Evolutionary conservation across 2,329 filamentous ascomycete genomes (phyloP).

Genomic region (Furcasterigmium furcatum): DNA sequence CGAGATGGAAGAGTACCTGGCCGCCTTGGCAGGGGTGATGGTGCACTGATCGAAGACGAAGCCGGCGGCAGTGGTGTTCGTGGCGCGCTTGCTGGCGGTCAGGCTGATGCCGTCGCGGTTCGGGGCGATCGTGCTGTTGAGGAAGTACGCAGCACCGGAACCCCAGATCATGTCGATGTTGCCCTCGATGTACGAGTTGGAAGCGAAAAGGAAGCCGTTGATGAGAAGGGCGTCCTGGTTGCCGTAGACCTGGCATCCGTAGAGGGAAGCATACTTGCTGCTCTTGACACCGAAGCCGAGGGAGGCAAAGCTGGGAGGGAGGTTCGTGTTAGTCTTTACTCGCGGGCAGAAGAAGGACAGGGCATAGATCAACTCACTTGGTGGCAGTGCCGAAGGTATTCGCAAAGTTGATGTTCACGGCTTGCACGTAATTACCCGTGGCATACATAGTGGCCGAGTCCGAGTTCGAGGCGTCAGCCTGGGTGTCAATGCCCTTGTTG

Average conservation of each 20-base stretch:
- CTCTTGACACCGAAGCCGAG: conserved; percentile 36
- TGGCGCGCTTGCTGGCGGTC: conserved; percentile 32
- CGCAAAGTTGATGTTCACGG: conserved; percentile 34
- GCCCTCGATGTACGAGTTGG: conserved; percentile 33
- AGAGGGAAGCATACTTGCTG: conserved; percentile 31
- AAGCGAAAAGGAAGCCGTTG: conserved; percentile 31
- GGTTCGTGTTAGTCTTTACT: background rate
- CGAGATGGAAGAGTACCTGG: conserved; percentile 11
- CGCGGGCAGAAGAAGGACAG: background rate
- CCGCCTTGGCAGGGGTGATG: conserved; percentile 19
- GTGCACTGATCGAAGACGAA: conserved; percentile 29
- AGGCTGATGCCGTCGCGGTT: conserved; percentile 24
- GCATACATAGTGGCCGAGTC: conserved; percentile 34
- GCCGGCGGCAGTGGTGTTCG: conserved; percentile 28
- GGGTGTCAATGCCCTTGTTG: conserved; percentile 29
- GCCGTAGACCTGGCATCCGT: conserved; percentile 23
- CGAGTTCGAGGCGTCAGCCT: conserved; percentile 27
- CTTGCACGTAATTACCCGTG: conserved; percentile 32
- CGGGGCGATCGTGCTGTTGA: conserved; percentile 25
- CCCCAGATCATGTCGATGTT: conserved; percentile 40
- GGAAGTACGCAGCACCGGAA: conserved; percentile 38
- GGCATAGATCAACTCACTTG: too few species aligned
- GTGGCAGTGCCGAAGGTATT: conserved; percentile 29
- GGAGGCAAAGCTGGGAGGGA: conserved; percentile 22
- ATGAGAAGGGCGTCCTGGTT: conserved; percentile 33